Percentiles rank a stretch among this genome's conserved stretches.
phyloP scores from a whole-genome alignment of 768 basidiomycete species.

The Leccinellum rugosiceps region DNA sequence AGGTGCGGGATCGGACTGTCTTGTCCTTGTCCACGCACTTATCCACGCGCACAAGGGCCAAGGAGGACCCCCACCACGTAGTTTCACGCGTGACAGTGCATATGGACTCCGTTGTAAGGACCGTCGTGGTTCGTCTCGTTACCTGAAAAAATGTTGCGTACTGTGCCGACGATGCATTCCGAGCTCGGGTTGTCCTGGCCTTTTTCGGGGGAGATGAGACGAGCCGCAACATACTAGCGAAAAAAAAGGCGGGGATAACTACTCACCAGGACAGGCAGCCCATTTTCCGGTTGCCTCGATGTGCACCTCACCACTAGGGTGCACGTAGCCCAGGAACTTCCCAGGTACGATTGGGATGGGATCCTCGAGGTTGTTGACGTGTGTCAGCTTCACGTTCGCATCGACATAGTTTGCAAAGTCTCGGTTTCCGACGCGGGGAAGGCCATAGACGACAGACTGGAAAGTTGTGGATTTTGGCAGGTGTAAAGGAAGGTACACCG shows the following conservation, averaged over 20 bases:
- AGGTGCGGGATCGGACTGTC: too few relatives aligned
- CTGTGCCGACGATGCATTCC: conserved; percentile 22
- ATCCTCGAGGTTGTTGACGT: conserved; percentile 50
- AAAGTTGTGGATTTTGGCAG: conserved; percentile 30
- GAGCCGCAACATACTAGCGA: not conserved
- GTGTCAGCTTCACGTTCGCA: conserved; percentile 40
- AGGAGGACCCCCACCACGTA: not conserved
- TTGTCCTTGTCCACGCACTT: too few relatives aligned
- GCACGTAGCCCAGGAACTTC: conserved; percentile 36
- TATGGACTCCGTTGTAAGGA: conserved; percentile 27
- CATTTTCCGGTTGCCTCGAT: conserved; percentile 45
- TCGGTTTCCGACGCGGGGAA: conserved; percentile 49
- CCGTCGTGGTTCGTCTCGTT: conserved; percentile 44
- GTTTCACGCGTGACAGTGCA: conserved; percentile 6
- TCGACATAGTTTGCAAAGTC: conserved; percentile 58
- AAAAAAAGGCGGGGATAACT: not conserved
- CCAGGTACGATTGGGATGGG: conserved; percentile 35
- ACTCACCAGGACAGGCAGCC: conserved; percentile 48
- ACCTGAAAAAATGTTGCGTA: conserved; percentile 41
- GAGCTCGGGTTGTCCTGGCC: conserved; percentile 57
- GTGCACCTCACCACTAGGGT: conserved; percentile 40
- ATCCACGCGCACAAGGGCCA: too few relatives aligned
- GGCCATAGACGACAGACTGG: conserved; percentile 30
- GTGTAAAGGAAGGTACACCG: conserved; percentile 35
- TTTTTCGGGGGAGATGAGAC: conserved; percentile 16